These are phyloP conservation scores for Ascochyta clinopodiicola DNA, from an alignment of 2,329 filamentous ascomycete species.

Conservation along the genomic window DNA sequence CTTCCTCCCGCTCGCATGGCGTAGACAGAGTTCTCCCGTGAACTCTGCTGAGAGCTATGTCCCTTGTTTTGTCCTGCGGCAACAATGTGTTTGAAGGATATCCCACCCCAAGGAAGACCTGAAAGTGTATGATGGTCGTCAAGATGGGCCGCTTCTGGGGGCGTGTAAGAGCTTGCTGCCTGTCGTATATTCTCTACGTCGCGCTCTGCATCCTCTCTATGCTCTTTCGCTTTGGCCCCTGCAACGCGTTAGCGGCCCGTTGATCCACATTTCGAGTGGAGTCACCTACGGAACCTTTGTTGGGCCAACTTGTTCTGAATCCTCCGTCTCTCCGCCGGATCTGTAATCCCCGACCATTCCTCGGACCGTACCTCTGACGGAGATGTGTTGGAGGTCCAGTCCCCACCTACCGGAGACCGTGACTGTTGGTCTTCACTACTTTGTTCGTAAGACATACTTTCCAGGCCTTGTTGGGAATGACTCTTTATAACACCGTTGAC, in stretches of 20 bases:
- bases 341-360: conserved; percentile 73
- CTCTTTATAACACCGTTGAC: neutral
- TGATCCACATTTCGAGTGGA: no score
- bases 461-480: neutral
- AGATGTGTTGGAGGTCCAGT: conserved; percentile 24
- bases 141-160: conserved; percentile 65
- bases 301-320: conserved; percentile 80
- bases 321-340: conserved; percentile 73
- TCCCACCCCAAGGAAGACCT: conserved; percentile 74
- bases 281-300: conserved; percentile 72
- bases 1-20: conserved; percentile 47
- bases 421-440: conserved; percentile 23
- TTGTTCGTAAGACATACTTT: conserved; percentile 34
- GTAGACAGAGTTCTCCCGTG: conserved; percentile 49
- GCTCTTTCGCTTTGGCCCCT: conserved; percentile 75
- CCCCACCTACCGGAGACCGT: conserved; percentile 21
- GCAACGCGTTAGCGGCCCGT: conserved; percentile 9
- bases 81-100: conserved; percentile 65
- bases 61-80: conserved; percentile 54
- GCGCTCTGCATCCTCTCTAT: conserved; percentile 69
- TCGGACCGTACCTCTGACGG: conserved; percentile 48
- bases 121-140: conserved; percentile 61
- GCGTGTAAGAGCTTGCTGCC: conserved; percentile 69
- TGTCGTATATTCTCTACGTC: conserved; percentile 68
- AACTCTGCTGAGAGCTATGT: conserved; percentile 51